Percentiles rank a stretch among this genome's conserved stretches.
Conservation (phyloP, 768 basidiomycete species). For the Neoboletus brunneissimus region DNA sequence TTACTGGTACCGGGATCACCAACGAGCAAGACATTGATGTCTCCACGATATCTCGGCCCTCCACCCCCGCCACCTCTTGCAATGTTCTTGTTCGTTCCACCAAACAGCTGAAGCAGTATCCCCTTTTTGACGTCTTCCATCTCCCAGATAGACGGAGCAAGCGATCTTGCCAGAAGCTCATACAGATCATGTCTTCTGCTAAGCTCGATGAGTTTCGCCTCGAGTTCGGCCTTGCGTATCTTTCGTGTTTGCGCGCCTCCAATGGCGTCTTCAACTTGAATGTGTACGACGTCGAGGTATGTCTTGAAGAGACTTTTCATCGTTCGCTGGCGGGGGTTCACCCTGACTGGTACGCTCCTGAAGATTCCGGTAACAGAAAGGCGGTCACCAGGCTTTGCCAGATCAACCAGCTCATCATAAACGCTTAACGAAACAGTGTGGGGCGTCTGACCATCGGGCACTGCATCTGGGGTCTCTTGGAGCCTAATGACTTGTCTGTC, state of each 20-base stretch:
- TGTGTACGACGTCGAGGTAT: slow-evolving; percentile 92
- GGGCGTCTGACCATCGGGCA: slow-evolving; percentile 97
- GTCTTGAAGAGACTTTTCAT: slow-evolving; percentile 98
- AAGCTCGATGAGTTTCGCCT: slow-evolving; percentile 71
- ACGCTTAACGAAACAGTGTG: slow-evolving; percentile 95
- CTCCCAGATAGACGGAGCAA: slow-evolving; percentile 96
- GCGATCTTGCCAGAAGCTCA: slow-evolving; percentile 74
- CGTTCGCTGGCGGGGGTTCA: slow-evolving; percentile 86
- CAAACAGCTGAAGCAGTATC: slow-evolving; percentile 92
- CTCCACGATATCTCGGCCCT: slow-evolving; percentile 94
- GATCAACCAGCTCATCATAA: slow-evolving; percentile 98
- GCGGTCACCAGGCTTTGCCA: slow-evolving; percentile 94
- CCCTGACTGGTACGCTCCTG: slow-evolving; percentile 91
- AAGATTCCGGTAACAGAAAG: slow-evolving; percentile 91
- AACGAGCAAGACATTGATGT: slow-evolving; percentile 96
- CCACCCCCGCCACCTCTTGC: slow-evolving; percentile 91
- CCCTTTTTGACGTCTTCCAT: slow-evolving; percentile 99
- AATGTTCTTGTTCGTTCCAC: slow-evolving; percentile 96
- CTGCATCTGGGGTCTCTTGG: slow-evolving; percentile 97
- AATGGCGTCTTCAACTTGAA: slow-evolving; percentile 55
- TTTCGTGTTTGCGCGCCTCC: slow-evolving; percentile 37
- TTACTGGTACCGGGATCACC: slow-evolving; percentile 98
- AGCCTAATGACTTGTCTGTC: slow-evolving; percentile 93
- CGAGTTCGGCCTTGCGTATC: slow-evolving; percentile 64
- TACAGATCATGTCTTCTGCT: slow-evolving; percentile 80